Evolutionary conservation across 495 filamentous ascomycete genomes (phyloP).

Genomic region (Penicillium bovifimosum): DNA sequence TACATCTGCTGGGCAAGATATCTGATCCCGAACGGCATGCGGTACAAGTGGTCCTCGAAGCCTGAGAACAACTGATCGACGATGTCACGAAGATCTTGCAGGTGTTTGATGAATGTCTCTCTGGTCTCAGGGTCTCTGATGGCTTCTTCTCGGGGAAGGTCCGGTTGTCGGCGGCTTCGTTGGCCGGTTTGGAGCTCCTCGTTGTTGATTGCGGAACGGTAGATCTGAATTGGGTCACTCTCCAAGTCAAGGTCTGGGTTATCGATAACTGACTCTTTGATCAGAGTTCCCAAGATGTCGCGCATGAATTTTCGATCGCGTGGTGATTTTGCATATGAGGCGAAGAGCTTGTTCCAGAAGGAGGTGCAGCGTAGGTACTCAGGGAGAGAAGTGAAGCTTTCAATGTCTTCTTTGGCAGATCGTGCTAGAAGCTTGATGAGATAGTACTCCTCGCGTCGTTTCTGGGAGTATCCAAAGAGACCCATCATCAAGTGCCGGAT

Average conservation of each 20-base stretch:
- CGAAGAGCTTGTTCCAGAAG: conserved; percentile 85
- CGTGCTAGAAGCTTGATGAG: conserved; percentile 81
- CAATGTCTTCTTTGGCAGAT: conserved; percentile 82
- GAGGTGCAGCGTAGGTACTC: conserved; percentile 87
- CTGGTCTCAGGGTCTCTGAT: conserved; percentile 91
- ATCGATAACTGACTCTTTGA: conserved; percentile 84
- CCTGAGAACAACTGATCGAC: conserved; percentile 78
- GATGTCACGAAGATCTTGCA: conserved; percentile 90
- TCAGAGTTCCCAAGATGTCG: conserved; percentile 73
- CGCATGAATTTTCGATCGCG: conserved; percentile 88
- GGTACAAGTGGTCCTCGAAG: conserved; percentile 75
- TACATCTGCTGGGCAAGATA: conserved; percentile 87
- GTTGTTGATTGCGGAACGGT: conserved; percentile 89
- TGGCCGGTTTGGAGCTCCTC: conserved; percentile 91
- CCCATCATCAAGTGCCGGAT: conserved; percentile 94
- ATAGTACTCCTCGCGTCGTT: conserved; percentile 94
- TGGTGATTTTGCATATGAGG: conserved; percentile 85
- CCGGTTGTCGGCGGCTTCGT: conserved; percentile 68
- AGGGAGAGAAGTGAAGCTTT: conserved; percentile 63
- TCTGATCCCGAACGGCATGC: conserved; percentile 89
- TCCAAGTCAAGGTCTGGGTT: conserved; percentile 88
- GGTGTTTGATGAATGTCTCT: conserved; percentile 83
- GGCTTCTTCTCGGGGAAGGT: conserved; percentile 83
- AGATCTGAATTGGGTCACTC: conserved; percentile 97
- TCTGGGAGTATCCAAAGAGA: conserved; percentile 95